Evolutionary conservation across 2,329 filamentous ascomycete genomes (phyloP), one percentile per base, ranked within the genome.

Genomic region (Ilyonectria robusta): DNA sequence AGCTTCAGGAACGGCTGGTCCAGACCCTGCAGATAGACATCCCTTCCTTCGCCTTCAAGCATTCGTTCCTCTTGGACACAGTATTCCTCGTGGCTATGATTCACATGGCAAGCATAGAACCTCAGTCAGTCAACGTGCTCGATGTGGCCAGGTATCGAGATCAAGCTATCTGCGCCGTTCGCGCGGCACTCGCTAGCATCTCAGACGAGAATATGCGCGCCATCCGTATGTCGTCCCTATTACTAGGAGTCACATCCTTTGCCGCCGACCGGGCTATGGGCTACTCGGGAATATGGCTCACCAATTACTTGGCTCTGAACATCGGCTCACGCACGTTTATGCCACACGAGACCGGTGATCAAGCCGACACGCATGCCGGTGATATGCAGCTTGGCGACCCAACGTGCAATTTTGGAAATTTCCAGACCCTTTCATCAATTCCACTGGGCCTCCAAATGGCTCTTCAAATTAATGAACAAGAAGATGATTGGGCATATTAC

Each of bases 101-200:
- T 13, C 58, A 61, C 37, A 33, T 46, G 31, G 35, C 31, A 19
- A 51, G 35, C 21, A 35, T 37, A 4, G 23, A 54, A 21, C 35
- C 26, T 17, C 15, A 23, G n/a, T 48, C 50, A 35, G 46, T 61
- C 9, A 47, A 46, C 31, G 46, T 35, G 1, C 26, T 61, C 6
- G 46, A 35, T 17, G 40, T 61, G 46, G 37, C 37, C 21, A 47
- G 19, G 19, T 54, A 54, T 37, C 35, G 37, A 13, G 26, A 54
- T n/a, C 48, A 61, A 54, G 58, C 58, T 11, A 15, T 61, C 17
- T n/a, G 58, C 37, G 50, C 58, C 15, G 10, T 61, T 35, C 58
- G 48, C 6, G 31, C 26, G 8, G 58, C 35, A 8, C 48, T 61
- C 40, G n/a, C 13, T 17, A 35, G 13, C 35, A 46, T 61, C 48